Percentiles rank a stretch among this genome's conserved stretches.
These are phyloP conservation scores for Sambucus nigra DNA, from an alignment of 129 eudicot species.

Conservation along the genomic window DNA sequence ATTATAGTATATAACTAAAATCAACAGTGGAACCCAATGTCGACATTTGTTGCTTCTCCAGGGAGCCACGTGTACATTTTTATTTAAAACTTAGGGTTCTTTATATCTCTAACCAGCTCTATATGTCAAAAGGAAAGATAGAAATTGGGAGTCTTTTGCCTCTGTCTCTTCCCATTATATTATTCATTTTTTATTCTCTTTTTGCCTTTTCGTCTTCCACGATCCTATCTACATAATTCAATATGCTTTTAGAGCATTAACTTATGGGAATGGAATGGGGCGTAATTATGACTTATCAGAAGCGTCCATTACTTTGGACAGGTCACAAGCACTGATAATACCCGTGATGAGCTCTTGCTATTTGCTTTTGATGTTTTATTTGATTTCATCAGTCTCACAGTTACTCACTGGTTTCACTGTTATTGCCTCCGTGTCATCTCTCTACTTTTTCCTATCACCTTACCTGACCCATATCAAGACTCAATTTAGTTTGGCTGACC, in stretches of 20 bases:
- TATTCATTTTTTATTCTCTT: too few species aligned
- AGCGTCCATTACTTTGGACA: constrained; percentile 80
- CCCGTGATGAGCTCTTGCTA: constrained; percentile 95
- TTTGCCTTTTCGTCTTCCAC: too few species aligned
- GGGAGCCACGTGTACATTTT: too few species aligned
- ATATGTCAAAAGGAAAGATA: too few species aligned
- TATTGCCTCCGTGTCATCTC: constrained; percentile 62
- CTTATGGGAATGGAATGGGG: constrained; percentile 91
- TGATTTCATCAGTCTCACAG: constrained; percentile 92
- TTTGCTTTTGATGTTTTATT: constrained; percentile 79
- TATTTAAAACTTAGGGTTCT: too few species aligned
- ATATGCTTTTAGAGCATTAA: constrained; percentile 78
- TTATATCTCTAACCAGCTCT: too few species aligned
- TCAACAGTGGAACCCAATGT: too few species aligned
- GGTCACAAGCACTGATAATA: constrained; percentile 92
- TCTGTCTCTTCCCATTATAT: too few species aligned
- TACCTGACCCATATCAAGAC: constrained; percentile 46
- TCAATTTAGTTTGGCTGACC: constrained; percentile 70
- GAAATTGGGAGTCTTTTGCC: too few species aligned
- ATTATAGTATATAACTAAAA: too few species aligned
- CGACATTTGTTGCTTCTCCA: too few species aligned
- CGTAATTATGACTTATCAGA: constrained; percentile 73
- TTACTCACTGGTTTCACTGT: constrained; percentile 87
- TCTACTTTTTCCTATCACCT: constrained; percentile 75
- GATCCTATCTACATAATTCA: too few species aligned